Conservation (phyloP, 352 stramenopile genomes). For the Phytopythium vexans region DNA sequence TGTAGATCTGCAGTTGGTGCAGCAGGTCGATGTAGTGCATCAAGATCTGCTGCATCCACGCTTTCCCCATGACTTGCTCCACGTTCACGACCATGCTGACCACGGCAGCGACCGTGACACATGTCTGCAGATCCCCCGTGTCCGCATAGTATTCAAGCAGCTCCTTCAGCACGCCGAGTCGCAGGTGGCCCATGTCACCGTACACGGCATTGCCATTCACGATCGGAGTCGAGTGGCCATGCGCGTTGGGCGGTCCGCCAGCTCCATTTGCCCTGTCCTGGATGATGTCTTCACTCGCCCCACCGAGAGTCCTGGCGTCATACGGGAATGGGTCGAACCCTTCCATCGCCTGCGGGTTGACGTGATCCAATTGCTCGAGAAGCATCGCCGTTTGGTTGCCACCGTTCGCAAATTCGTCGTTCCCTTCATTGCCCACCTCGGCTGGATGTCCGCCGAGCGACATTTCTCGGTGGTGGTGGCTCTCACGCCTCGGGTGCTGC, state of each 20-base stretch:
- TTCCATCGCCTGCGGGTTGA: constrained; percentile 87
- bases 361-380: constrained; percentile 79
- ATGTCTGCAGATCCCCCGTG: constrained; percentile 82
- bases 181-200: constrained; percentile 68
- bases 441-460: constrained; percentile 3
- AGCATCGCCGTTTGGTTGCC: constrained; percentile 63
- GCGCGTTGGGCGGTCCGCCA: constrained; percentile 20
- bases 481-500: neutral
- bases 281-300: neutral
- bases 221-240: constrained; percentile 52
- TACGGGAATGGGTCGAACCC: constrained; percentile 85
- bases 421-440: neutral
- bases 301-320: constrained; percentile 28
- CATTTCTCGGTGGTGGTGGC: neutral
- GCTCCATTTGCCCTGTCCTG: constrained; percentile 10
- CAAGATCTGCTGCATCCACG: constrained; percentile 87
- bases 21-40: constrained; percentile 90
- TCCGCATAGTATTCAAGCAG: constrained; percentile 87
- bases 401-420: constrained; percentile 26
- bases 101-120: constrained; percentile 72
- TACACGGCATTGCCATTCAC: constrained; percentile 76
- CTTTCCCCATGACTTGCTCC: constrained; percentile 80
- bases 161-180: constrained; percentile 77
- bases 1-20: constrained; percentile 86
- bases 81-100: constrained; percentile 69